phyloP scores from a whole-genome alignment of 805 yeast species.

The Saccharomycopsis microspora region DNA sequence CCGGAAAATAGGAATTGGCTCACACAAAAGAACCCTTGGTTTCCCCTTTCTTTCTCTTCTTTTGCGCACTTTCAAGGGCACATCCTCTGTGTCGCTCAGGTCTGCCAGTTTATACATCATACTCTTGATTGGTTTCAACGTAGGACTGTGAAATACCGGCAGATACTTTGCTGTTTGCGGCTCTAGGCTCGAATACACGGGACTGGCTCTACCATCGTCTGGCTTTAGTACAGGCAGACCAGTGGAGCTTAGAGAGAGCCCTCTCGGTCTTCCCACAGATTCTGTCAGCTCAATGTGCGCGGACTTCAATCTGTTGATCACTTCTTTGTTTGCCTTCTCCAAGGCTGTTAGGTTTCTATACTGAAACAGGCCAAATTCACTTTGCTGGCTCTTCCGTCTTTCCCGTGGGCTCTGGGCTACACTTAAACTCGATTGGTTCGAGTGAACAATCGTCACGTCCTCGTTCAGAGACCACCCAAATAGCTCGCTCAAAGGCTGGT shows the following conservation, averaged over 20 bases:
- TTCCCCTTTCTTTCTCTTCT: slow-evolving; percentile 36
- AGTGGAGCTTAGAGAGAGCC: slow-evolving; percentile 22
- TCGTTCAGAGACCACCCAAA: slow-evolving; percentile 6
- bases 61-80: slow-evolving; percentile 30
- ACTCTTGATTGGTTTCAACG: neutral
- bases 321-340: slow-evolving; percentile 90
- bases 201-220: slow-evolving; percentile 24
- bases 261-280: slow-evolving; percentile 26
- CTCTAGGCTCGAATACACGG: slow-evolving; percentile 17
- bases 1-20: slow-evolving; percentile 75
- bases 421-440: slow-evolving; percentile 17
- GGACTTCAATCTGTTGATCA: slow-evolving; percentile 71
- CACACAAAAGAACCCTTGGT: slow-evolving; percentile 54
- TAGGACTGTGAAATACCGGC: neutral
- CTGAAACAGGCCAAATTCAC: slow-evolving; percentile 87
- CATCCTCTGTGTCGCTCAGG: too few relatives aligned
- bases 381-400: slow-evolving; percentile 53
- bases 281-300: slow-evolving; percentile 52
- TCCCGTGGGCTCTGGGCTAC: slow-evolving; percentile 38
- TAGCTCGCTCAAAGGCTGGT: neutral
- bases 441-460: slow-evolving; percentile 21
- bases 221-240: too few relatives aligned
- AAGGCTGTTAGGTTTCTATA: slow-evolving; percentile 82
- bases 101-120: too few relatives aligned
- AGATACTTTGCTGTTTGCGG: neutral